Evolutionary conservation across 73 alveolate species (phyloP).

Genomic region (Diophrys appendiculata): DNA sequence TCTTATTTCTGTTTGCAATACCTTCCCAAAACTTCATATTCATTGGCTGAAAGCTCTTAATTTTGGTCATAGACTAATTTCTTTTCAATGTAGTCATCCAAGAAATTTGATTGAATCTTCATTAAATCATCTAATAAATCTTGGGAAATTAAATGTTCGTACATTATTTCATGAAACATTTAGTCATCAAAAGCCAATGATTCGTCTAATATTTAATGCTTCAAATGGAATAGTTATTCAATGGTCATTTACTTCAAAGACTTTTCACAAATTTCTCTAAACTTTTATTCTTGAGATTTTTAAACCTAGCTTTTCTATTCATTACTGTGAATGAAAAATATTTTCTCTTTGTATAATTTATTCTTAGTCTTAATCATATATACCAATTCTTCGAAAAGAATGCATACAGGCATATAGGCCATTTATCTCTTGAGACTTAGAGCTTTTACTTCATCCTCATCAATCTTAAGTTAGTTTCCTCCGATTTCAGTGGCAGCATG

Average conservation of each 20-base stretch:
- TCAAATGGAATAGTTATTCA: not conserved
- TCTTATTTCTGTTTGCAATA: not conserved
- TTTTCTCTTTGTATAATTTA: not conserved
- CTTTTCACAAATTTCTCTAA: not conserved
- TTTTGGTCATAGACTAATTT: not conserved
- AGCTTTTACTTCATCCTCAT: not conserved
- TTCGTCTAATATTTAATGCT: not conserved
- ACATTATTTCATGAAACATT: not conserved
- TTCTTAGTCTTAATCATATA: no score
- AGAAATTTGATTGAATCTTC: not conserved
- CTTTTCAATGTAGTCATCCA: not conserved
- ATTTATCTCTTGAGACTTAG: not conserved
- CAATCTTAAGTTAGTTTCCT: not conserved
- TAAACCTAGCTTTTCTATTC: not conserved
- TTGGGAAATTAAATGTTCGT: not conserved
- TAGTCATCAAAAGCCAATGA: not conserved
- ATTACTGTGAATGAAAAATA: not conserved
- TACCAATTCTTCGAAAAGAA: not conserved
- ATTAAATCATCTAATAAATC: not conserved
- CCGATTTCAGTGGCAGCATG: not conserved
- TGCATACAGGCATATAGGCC: not conserved
- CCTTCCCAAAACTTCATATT: not conserved
- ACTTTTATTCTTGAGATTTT: not conserved
- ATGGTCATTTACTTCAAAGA: not conserved
- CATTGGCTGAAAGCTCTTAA: not conserved